Evolutionary conservation across 306 rosid species (phyloP), one percentile per base, ranked within the genome.

Genomic region (Quercus dentata): DNA sequence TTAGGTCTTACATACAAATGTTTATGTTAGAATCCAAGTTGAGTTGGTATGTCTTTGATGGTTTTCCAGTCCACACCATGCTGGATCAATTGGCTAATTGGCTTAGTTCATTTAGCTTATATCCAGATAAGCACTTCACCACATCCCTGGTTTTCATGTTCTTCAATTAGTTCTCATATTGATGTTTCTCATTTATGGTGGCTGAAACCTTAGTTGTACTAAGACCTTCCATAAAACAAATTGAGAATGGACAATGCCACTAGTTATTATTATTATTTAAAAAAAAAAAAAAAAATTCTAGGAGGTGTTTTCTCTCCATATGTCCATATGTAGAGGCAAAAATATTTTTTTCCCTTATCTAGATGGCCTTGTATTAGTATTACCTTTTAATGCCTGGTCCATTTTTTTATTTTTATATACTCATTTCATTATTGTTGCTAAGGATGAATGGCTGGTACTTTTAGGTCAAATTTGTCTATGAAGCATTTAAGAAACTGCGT

Each of bases 401-500:
- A 1, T 21, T 38, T 73, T 73, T 58, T 82, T 52, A 52, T 58
- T 56, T 51, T 65, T 52, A 52, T 52, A 57, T 7, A 49, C 73
- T 8, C 69, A 15, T 8, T 17, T 58, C 35, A 61, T 49, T 71
- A 10, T 76, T 74, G 12, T 71, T 76, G 58, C 52, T 59, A 78
- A 57, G 65, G 59, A 73, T 80, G 41, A 41, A 73, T 79, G 18
- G 58, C 62, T 71, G 12, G 70, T 38, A 17, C 69, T 71, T 9
- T 76, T 80, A 94, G 99, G 97, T 92, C 76, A 90, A 84, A 55
- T 94, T 91, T 57, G 95, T 86, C 35, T 95, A 74, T 80, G 98
- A 95, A 81, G 91, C 98, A 74, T 95, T 92, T 82, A 92, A 91
- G 82, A 95, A 92, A 87, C 94, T 95, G 70, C 91, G 87, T 58